Evolutionary conservation across 192 early-diverging fungal species (phyloP).

Genomic region (Mortierella hygrophila): DNA sequence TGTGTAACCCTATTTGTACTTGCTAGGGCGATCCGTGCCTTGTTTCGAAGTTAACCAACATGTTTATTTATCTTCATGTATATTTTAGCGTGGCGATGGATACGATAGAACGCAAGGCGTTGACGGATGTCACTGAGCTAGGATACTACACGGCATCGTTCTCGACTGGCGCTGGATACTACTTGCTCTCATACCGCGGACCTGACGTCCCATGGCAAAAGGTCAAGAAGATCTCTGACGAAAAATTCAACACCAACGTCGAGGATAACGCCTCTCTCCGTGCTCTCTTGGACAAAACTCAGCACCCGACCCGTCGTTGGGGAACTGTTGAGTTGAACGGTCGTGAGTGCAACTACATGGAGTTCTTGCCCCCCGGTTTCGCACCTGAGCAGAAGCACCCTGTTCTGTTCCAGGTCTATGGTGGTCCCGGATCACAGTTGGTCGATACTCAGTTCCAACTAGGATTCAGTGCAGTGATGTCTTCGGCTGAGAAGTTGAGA

Average conservation of each 20-base stretch:
- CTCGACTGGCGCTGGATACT: constrained; percentile 80
- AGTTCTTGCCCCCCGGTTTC: constrained; percentile 85
- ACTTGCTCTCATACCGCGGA: constrained; percentile 82
- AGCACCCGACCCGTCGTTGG: constrained; percentile 69
- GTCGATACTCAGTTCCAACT: constrained; percentile 75
- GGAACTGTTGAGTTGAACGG: constrained; percentile 58
- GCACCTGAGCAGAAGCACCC: constrained; percentile 83
- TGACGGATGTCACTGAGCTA: constrained; percentile 56
- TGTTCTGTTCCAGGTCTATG: constrained; percentile 89
- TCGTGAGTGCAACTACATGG: constrained; percentile 81
- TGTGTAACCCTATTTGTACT: too few relatives aligned
- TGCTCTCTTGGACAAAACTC: constrained; percentile 63
- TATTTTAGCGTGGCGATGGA: constrained; percentile 52
- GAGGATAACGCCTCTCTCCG: constrained; percentile 68
- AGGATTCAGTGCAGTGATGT: constrained; percentile 80
- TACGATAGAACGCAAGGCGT: constrained; percentile 28
- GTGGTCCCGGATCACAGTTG: constrained; percentile 91
- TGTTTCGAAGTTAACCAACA: background rate
- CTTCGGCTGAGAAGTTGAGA: constrained; percentile 61
- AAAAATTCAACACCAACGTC: constrained; percentile 66
- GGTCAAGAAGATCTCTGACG: constrained; percentile 68
- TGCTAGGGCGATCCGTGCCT: too few relatives aligned
- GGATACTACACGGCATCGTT: constrained; percentile 81
- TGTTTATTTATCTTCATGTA: constrained; percentile 30
- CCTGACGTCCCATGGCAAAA: constrained; percentile 87